Evolutionary conservation across 352 stramenopile species (phyloP), one percentile per base, ranked within the genome.

Genomic region (Globisporangium polare): DNA sequence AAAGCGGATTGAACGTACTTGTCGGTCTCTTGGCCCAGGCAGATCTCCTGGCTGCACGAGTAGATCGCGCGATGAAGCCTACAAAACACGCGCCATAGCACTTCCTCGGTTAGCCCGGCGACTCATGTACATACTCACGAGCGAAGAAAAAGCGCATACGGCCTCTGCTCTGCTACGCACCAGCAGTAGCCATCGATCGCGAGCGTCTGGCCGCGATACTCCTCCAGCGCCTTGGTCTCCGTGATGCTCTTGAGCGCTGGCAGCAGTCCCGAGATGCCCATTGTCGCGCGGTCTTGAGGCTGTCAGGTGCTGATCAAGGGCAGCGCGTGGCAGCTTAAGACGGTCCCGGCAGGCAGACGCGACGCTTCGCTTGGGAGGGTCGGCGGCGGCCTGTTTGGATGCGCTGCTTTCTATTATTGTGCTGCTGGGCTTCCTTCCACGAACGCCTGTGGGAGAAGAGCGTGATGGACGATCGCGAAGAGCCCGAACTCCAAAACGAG

Each of bases 111-210:
- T 27, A 53, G 26, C 8, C 3, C 18, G 29, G 22, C 12, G 46
- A 5, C 6, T 10, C 22, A 55, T 2, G 50, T 18, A 42, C 33
- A 39, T 9, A 39, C 33, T 2, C 8, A 39, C 10, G 33, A 39
- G 33, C 33, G 33, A 8, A 2, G 33, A 55, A 41, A 20, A 26
- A 5, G 22, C 26, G n/a, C 15, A 17, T 22, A n/a, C 13, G 17
- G 17, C 4, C 29, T 37, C 26, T 33, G 18, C 15, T 47, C 6
- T 39, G 2, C 5, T 13, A 68, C 71, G 22, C 55, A 95, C 86
- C 86, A 95, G 73, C 79, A 90, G 71, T 95, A 92, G 66, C 81
- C 83, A 60, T 92, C 83, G 39, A 92, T 86, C 17, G 83, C 83
- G 55, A 92, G 75, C 46, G 83, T 92, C 50, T 78, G 65, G 51